phyloP scores from a whole-genome alignment of 495 filamentous ascomycete genomes.

The Xylaria scruposa region DNA sequence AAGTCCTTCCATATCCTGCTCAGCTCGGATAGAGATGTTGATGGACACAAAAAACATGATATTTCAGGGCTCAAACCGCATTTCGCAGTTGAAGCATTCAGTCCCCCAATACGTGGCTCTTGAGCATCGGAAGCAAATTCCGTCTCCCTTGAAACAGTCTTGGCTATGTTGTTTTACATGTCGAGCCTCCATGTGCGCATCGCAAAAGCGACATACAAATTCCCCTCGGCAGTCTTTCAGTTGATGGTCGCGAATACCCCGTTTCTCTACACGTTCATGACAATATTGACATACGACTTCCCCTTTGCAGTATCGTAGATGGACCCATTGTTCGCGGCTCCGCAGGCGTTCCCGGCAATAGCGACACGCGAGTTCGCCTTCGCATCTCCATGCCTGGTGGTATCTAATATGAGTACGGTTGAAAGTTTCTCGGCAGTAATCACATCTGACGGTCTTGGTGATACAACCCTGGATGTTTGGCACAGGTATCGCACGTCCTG shows the following conservation, averaged over 20 bases:
- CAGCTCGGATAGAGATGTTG: not conserved
- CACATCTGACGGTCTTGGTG: not conserved
- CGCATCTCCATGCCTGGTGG: not conserved
- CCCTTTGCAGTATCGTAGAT: not conserved
- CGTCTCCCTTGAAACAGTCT: not conserved
- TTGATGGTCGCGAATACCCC: not conserved
- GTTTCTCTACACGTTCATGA: not conserved
- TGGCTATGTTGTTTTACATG: not conserved
- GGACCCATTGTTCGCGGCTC: not conserved
- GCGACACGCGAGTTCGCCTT: not conserved
- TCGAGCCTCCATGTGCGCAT: not conserved
- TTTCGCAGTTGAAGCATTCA: no score
- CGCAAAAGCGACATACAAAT: not conserved
- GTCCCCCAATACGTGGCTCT: no score
- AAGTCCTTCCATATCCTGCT: not conserved
- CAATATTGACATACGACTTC: not conserved
- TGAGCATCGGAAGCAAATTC: not conserved
- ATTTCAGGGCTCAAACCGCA: not conserved
- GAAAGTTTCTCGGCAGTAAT: not conserved
- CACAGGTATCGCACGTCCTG: not conserved
- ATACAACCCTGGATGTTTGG: not conserved
- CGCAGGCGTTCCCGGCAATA: not conserved
- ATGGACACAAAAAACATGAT: not conserved
- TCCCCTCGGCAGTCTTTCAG: not conserved
- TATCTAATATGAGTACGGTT: not conserved